A percentile compares a stretch with the other conserved stretches of the same genome.
These are phyloP conservation scores for Besnoitia besnoiti DNA, from an alignment of 169 alveolate species.

Conservation along the genomic window DNA sequence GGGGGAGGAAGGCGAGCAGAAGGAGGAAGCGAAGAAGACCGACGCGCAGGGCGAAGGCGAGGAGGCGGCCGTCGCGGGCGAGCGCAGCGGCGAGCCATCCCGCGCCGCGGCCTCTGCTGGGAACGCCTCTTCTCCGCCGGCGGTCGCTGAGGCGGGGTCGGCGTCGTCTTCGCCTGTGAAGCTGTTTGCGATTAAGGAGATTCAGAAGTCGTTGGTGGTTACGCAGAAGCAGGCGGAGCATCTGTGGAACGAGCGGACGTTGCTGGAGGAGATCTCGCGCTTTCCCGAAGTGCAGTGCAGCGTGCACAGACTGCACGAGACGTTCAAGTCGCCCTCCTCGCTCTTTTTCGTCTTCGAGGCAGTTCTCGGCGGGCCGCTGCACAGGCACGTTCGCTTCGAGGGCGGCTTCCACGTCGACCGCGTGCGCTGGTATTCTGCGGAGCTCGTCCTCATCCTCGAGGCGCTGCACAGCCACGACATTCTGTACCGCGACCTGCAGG, in stretches of 20 bases:
- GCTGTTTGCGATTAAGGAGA: constrained; percentile 47
- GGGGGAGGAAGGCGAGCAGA: too few relatives aligned
- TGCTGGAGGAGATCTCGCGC: neutral
- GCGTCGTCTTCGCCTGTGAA: neutral
- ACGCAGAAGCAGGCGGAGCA: constrained; percentile 61
- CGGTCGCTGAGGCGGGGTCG: neutral
- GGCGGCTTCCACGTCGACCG: constrained; percentile 36
- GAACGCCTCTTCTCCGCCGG: neutral
- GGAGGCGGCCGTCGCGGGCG: too few relatives aligned
- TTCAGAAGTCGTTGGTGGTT: neutral
- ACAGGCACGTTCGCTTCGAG: constrained; percentile 32
- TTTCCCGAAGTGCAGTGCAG: constrained; percentile 23
- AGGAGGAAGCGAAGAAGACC: too few relatives aligned
- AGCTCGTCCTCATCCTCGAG: constrained; percentile 72
- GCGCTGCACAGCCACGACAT: constrained; percentile 72
- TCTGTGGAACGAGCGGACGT: constrained; percentile 45
- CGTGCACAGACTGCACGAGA: neutral
- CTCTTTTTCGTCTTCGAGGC: constrained; percentile 42
- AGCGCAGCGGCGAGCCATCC: too few relatives aligned
- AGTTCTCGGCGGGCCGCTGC: constrained; percentile 58
- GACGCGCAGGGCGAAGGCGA: too few relatives aligned
- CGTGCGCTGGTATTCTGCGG: constrained; percentile 50
- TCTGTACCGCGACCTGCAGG: constrained; percentile 81
- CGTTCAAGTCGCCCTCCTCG: neutral
- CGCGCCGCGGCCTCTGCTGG: neutral